Percentiles rank a stretch among this genome's conserved stretches.
Evolutionary conservation across 2,329 filamentous ascomycete species (phyloP).

Genomic region (Hymenoscyphus infarciens): DNA sequence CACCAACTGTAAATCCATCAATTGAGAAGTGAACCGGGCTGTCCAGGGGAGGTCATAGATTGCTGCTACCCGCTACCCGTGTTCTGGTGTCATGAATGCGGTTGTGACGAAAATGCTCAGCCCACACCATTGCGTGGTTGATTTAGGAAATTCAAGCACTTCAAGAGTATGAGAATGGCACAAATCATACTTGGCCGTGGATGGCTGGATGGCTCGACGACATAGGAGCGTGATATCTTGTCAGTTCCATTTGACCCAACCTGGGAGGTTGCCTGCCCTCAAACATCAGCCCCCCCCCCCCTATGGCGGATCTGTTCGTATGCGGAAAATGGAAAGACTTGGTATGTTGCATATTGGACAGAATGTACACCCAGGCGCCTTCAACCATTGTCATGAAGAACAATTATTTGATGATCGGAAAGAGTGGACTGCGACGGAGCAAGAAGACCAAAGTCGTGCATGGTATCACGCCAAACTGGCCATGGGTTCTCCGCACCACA

Average conservation of each 20-base stretch:
- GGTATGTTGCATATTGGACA: not conserved
- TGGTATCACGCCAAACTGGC: not conserved
- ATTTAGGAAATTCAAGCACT: not conserved
- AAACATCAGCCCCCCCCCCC: not conserved
- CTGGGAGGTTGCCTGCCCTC: not conserved
- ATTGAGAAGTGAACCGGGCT: not conserved
- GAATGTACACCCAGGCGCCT: not conserved
- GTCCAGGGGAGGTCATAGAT: not conserved
- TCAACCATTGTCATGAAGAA: not conserved
- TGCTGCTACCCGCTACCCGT: not conserved
- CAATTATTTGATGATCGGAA: not conserved
- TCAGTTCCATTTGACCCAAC: not conserved
- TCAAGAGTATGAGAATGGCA: conserved; percentile 4
- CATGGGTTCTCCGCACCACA: not conserved
- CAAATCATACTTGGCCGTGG: not conserved
- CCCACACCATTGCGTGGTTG: not conserved
- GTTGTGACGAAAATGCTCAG: not conserved
- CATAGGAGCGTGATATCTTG: not conserved
- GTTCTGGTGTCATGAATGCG: not conserved
- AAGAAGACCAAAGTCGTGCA: not conserved
- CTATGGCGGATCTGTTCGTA: not conserved
- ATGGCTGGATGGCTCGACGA: not conserved
- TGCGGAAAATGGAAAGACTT: not conserved
- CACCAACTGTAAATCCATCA: not conserved
- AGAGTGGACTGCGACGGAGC: not conserved